Conservation (phyloP, 2,329 filamentous ascomycete species). For the Fusarium decemcellulare region DNA sequence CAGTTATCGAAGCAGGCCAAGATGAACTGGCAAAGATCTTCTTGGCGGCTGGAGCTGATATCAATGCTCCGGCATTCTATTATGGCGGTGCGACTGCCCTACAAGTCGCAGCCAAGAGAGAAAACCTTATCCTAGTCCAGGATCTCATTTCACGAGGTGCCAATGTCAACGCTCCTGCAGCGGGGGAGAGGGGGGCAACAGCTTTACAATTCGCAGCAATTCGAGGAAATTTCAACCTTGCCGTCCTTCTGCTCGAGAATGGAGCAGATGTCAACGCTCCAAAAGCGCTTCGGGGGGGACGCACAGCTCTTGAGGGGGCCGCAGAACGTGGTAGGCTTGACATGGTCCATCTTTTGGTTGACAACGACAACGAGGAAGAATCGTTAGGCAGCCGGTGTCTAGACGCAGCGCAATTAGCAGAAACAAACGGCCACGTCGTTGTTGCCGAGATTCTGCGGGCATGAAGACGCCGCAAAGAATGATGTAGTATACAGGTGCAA, state of each 20-base stretch:
- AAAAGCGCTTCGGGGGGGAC: too few species aligned
- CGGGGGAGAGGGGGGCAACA: neutral
- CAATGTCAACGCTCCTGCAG: neutral
- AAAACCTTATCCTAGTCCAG: neutral
- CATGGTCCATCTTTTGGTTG: constrained; percentile 25
- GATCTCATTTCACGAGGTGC: neutral
- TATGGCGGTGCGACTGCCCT: neutral
- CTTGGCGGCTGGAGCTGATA: neutral
- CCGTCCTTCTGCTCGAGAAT: constrained; percentile 2
- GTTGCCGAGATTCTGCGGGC: neutral
- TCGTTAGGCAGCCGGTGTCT: neutral
- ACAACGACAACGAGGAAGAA: constrained; percentile 19
- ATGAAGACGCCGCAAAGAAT: neutral
- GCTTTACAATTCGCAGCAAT: constrained; percentile 3
- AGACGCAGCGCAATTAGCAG: neutral
- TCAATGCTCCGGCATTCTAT: neutral
- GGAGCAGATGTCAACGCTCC: constrained; percentile 20
- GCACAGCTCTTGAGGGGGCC: constrained; percentile 24
- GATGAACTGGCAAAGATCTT: neutral
- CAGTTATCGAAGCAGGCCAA: neutral
- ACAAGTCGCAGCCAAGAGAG: neutral
- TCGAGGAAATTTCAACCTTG: constrained; percentile 3
- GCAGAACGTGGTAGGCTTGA: constrained; percentile 20
- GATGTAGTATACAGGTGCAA: too few species aligned
- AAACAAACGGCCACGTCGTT: neutral